Percentiles rank a stretch among this genome's conserved stretches.
Conservation (phyloP, 179 eudicot species). For the Actinidia chinensis region DNA sequence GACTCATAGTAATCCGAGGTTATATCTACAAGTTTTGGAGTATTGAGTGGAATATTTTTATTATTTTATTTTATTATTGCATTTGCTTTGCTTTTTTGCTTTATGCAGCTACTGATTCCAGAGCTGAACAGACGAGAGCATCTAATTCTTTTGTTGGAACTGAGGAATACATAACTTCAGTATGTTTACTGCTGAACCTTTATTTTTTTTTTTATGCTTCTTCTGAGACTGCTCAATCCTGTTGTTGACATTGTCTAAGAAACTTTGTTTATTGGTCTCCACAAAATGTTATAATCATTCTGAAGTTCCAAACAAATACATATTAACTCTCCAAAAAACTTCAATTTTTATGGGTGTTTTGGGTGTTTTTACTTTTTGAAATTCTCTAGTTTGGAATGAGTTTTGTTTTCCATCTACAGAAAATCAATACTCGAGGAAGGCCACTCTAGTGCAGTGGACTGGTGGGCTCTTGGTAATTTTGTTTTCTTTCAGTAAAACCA, state of each 20-base stretch:
- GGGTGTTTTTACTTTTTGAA: neutral
- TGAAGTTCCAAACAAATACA: too few relatives aligned
- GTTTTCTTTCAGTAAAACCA: neutral
- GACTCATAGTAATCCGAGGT: too few relatives aligned
- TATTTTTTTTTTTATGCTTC: neutral
- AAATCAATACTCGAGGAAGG: constrained; percentile 90
- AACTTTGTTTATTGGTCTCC: too few relatives aligned
- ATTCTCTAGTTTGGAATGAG: neutral
- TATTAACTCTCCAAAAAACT: too few relatives aligned
- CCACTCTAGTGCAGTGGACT: constrained; percentile 96
- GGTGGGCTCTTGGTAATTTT: constrained; percentile 98
- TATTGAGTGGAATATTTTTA: neutral
- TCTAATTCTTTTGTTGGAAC: constrained; percentile 99
- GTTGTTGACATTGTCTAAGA: neutral
- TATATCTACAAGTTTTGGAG: neutral
- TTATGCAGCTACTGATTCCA: constrained; percentile 68
- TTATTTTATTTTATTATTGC: too few relatives aligned
- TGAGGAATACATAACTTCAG: constrained; percentile 99
- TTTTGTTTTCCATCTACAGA: constrained; percentile 43
- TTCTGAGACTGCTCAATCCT: neutral
- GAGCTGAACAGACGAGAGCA: constrained; percentile 97
- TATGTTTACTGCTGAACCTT: constrained; percentile 31
- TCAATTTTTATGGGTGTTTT: too few relatives aligned
- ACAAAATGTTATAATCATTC: too few relatives aligned
- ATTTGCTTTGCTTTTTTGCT: too few relatives aligned